Conservation (phyloP, 1,139 yeast species). For the Debaryomyces subglobosus region DNA sequence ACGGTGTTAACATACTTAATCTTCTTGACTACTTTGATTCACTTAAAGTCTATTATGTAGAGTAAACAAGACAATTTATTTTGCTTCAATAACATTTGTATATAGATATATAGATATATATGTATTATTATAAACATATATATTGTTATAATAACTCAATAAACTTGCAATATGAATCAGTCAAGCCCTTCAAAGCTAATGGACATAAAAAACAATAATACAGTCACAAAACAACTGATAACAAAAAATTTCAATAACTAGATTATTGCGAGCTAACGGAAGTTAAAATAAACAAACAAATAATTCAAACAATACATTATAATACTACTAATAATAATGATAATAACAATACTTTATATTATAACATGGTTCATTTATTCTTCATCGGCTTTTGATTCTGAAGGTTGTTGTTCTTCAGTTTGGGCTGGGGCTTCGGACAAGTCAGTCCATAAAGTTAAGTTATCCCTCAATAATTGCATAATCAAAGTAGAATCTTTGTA, state of each 20-base stretch:
- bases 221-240: constrained; percentile 1
- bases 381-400: constrained; percentile 41
- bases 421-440: constrained; percentile 85
- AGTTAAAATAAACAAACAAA: constrained; percentile 10
- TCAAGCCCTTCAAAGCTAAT: constrained; percentile 1
- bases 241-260: constrained; percentile 3
- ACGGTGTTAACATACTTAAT: too few relatives aligned
- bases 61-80: constrained; percentile 4
- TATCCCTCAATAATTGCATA: constrained; percentile 98
- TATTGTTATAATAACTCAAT: constrained; percentile 3
- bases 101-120: constrained; percentile 7
- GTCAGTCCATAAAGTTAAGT: constrained; percentile 98
- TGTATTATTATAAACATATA: constrained; percentile 7
- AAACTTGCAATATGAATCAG: not conserved
- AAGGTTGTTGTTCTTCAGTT: constrained; percentile 50
- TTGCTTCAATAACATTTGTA: constrained; percentile 5
- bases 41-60: not conserved
- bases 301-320: constrained; percentile 11
- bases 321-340: constrained; percentile 9
- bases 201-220: constrained; percentile 3
- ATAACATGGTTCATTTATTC: constrained; percentile 26
- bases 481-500: constrained; percentile 97
- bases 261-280: not conserved
- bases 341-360: constrained; percentile 15
- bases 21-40: not conserved